Base-by-base conservation (phyloP, 257 asterid genomes). In the Coffea eugenioides region DNA sequence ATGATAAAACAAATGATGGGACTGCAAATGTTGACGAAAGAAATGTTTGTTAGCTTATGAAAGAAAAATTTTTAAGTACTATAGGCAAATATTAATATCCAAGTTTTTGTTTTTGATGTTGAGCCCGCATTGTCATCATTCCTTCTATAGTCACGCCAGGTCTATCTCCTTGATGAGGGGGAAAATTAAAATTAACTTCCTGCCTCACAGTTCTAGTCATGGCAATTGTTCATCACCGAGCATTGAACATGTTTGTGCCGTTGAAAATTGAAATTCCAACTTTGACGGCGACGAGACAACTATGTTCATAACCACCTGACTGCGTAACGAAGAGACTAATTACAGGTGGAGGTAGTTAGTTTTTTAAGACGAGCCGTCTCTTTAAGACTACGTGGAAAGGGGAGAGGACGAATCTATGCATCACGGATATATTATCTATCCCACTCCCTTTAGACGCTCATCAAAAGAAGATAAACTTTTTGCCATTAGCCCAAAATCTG, bases 71-170 rank as follows among this genome's bases (percentile, higher is more conserved):
- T 31, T 31, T 31, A 31, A 31, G 31, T 31, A 31, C 31, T 31
- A 31, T 31, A 31, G 31, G 31, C 31, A 31, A 31, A 31, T 31
- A 31, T 31, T 31, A 31, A 31, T 31, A 31, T 31, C 31, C 31
- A 31, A 31, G 31, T 31, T 31, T 31, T 31, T 31, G 31, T 25
- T n/a, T 11, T 64, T 3, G 4, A 9, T 25, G 43, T 0, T 1
- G 20, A 31, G 23, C 18, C 71, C 10, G 14, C n/a, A 36, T 23
- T 5, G 79, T 10, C 67, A 76, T 76, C 4, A 39, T 39, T 39
- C 61, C 3, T 61, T 62, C 79, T 14, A 62, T 34, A 52, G 16
- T 76, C 72, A n/a, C 62, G 72, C 62, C 72, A n/a, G 80, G 62
- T 25, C 72, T 20, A 43, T 64, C 73, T 76, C 69, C 45, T 57